phyloP scores from a whole-genome alignment of 2,329 filamentous ascomycete species.

The Coniosporium tulheliwenetii region DNA sequence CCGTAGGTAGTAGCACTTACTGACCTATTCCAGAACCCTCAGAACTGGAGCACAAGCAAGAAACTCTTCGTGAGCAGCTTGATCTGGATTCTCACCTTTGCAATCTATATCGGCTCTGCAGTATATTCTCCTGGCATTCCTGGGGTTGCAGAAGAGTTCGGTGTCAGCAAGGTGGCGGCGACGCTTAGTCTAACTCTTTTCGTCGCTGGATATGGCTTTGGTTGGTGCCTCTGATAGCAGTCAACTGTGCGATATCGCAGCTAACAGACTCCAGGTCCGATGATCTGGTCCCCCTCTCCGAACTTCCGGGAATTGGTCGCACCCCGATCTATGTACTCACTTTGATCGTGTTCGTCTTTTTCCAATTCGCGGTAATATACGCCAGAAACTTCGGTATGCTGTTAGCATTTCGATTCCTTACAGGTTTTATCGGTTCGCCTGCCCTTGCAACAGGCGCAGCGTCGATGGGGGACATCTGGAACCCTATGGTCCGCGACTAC shows the following conservation, averaged over 20 bases:
- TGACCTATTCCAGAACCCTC: too few relatives aligned
- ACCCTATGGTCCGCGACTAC: conserved; percentile 13
- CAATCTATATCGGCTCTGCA: conserved; percentile 30
- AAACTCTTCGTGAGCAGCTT: conserved; percentile 29
- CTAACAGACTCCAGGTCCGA: too few relatives aligned
- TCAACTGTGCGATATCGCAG: too few relatives aligned
- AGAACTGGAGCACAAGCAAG: conserved; percentile 29
- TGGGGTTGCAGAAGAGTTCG: conserved; percentile 20
- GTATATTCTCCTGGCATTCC: conserved; percentile 27
- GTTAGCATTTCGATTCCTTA: conserved; percentile 37
- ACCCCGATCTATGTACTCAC: conserved; percentile 29
- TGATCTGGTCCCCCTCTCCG: too few relatives aligned
- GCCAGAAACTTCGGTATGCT: conserved; percentile 38
- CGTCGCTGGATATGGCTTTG: conserved; percentile 5
- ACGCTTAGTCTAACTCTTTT: conserved; percentile 26
- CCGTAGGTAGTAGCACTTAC: too few relatives aligned
- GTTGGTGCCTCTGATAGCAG: too few relatives aligned
- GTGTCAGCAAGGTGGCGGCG: conserved; percentile 22
- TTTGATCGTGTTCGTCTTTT: conserved; percentile 34
- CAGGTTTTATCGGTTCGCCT: conserved; percentile 35
- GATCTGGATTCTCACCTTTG: conserved; percentile 32
- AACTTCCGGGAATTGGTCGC: conserved; percentile 32
- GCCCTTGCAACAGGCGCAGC: conserved; percentile 36
- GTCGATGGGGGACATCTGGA: conserved; percentile 32
- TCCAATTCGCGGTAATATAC: conserved; percentile 39